Conservation (phyloP, 2,329 filamentous ascomycete species). For the Microthyrium microscopicum region DNA sequence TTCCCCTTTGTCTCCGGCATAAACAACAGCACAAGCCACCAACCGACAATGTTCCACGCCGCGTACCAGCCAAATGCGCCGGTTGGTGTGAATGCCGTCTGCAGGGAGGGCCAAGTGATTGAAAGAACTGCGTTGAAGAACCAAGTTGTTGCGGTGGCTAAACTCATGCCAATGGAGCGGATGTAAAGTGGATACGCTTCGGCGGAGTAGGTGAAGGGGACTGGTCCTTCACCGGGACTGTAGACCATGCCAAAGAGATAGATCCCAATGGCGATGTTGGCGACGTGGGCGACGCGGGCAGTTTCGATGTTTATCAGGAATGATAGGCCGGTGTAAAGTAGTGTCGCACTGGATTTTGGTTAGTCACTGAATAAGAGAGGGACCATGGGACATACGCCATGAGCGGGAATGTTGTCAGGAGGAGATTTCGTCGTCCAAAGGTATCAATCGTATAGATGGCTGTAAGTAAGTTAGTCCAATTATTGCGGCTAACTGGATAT, state of each 20-base stretch:
- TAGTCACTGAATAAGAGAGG: too few relatives aligned
- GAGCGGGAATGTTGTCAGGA: constrained; percentile 28
- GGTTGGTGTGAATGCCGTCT: constrained; percentile 29
- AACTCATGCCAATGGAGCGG: constrained; percentile 24
- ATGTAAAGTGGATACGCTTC: constrained; percentile 29
- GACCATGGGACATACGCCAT: constrained; percentile 33
- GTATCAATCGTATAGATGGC: constrained; percentile 30
- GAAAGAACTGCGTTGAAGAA: constrained; percentile 39
- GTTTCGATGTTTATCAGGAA: constrained; percentile 16
- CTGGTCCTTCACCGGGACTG: constrained; percentile 26
- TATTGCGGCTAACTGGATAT: too few relatives aligned
- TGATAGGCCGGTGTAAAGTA: constrained; percentile 31
- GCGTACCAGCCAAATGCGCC: constrained; percentile 42
- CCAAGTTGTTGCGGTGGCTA: constrained; percentile 39
- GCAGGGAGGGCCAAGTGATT: constrained; percentile 36
- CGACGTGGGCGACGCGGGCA: constrained; percentile 14
- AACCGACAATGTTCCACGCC: constrained; percentile 36
- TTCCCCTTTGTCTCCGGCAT: constrained; percentile 19
- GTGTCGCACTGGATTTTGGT: too few relatives aligned
- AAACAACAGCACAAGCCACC: constrained; percentile 33
- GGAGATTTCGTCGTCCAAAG: constrained; percentile 27
- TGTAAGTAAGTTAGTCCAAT: too few relatives aligned
- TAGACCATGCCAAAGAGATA: constrained; percentile 38
- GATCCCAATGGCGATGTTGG: constrained; percentile 22
- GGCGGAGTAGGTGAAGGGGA: constrained; percentile 26